Base-by-base conservation (phyloP, 306 rosid species). In the Quercus robur region DNA sequence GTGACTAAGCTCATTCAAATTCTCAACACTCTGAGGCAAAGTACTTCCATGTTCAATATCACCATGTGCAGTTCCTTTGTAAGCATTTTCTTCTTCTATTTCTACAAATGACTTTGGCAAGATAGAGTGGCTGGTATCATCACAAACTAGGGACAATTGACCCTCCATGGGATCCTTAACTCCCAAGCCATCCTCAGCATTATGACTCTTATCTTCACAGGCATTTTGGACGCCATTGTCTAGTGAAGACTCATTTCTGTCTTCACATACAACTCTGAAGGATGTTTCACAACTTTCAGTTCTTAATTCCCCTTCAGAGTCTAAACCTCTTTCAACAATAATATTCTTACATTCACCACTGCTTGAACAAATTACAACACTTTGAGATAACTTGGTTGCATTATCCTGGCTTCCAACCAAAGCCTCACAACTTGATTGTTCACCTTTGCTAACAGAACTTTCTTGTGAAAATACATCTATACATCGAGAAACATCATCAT, bases 221-320 rank as follows among this genome's bases (percentile, higher is more conserved):
- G 76, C 78, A 75, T 56, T 62, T 54, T 38, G 82, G 84, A 21
- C 46, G 57, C 75, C 70, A 19, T 67, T 25, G 26, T 30, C 78
- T 35, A 74, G 81, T 41, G n/a, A 55, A 55, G 78, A 73, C 71
- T 76, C 75, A 75, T 84, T 70, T 74, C 13, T 80, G 55, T 70
- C 77, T 55, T 56, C 70, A 64, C 28, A 59, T 71, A 54, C 87
- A 61, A 66, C 30, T 56, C 57, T 74, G 33, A 62, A 23, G 19
- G 77, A 81, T 44, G 3, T 55, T 33, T 31, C 74, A 11, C 14
- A 5, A 3, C 49, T 86, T 56, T 44, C 75, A 74, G 67, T 68
- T 46, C 44, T 30, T 15, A 4, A 30, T 30, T 30, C 71, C 23
- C 80, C 86, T 79, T 70, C 80, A 44, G 25, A 10, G 1, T 31